Conservation (phyloP, 2,329 filamentous ascomycete genomes). For the Penicillium sp. region DNA sequence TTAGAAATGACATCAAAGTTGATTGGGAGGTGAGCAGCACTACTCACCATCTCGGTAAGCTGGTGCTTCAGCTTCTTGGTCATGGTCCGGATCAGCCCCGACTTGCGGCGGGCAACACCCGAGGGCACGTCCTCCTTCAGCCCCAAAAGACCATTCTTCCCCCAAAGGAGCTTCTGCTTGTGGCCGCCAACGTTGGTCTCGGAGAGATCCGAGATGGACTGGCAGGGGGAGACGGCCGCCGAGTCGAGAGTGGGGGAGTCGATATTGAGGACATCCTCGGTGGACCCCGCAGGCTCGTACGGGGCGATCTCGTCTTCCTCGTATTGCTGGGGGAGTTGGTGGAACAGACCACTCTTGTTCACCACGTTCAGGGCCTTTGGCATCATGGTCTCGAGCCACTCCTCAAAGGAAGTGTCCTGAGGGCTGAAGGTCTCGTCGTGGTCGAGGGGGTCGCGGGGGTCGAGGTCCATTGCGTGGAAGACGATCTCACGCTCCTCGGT, state of each 20-base stretch:
- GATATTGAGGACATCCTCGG: not conserved
- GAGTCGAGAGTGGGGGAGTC: not conserved
- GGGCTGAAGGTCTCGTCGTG: not conserved
- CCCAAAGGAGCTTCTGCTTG: constrained; percentile 11
- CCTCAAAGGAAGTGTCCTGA: not conserved
- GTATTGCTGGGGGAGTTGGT: not conserved
- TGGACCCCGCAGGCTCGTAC: not conserved
- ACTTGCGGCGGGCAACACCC: not conserved
- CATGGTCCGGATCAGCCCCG: constrained; percentile 39
- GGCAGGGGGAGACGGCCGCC: not conserved
- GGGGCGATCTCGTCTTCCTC: not conserved
- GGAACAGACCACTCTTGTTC: not conserved
- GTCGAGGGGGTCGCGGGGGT: not conserved
- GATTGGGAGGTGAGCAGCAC: constrained; percentile 1
- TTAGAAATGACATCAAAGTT: constrained; percentile 1
- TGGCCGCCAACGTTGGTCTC: not conserved
- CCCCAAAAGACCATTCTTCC: constrained; percentile 4
- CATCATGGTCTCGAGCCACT: not conserved
- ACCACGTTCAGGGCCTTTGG: not conserved
- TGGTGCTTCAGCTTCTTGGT: constrained; percentile 50
- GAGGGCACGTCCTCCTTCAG: not conserved
- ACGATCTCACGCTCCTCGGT: not conserved
- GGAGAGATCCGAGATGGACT: not conserved
- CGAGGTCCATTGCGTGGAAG: not conserved
- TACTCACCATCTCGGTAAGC: constrained; percentile 45